A percentile compares a stretch with the other conserved stretches of the same genome.
Evolutionary conservation across 2,329 filamentous ascomycete species (phyloP).

Genomic region (Colletotrichum eleusines): DNA sequence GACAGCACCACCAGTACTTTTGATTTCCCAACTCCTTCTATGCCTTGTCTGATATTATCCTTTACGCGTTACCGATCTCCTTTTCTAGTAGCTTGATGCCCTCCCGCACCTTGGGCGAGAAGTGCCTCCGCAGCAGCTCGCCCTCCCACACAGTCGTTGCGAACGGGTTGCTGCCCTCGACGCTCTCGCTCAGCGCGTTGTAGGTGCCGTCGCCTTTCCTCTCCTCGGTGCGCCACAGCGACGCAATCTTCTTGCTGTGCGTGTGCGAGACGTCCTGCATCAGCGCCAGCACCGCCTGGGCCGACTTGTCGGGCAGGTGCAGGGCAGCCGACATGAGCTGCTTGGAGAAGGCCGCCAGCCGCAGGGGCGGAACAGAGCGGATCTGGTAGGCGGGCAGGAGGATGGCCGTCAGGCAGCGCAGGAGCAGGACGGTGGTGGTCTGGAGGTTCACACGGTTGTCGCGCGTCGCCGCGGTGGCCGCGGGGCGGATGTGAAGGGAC

Average conservation of each 20-base stretch:
- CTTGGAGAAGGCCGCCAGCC: conserved; percentile 93
- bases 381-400: conserved; percentile 82
- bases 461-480: conserved; percentile 53
- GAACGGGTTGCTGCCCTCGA: conserved; percentile 92
- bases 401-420: conserved; percentile 85
- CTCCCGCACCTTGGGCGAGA: conserved; percentile 86
- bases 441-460: conserved; percentile 82
- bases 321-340: conserved; percentile 85
- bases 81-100: conserved; percentile 78
- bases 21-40: conserved; percentile 26
- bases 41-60: background rate
- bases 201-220: conserved; percentile 90
- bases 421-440: conserved; percentile 91
- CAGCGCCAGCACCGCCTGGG: conserved; percentile 82
- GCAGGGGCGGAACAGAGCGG: conserved; percentile 81
- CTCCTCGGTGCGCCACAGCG: conserved; percentile 96
- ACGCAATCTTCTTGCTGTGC: conserved; percentile 83
- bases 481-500: conserved; percentile 72
- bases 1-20: background rate
- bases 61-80: conserved; percentile 56
- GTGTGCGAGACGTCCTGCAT: conserved; percentile 82
- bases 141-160: conserved; percentile 94
- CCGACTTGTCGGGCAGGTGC: conserved; percentile 91
- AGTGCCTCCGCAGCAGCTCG: conserved; percentile 87
- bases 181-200: conserved; percentile 76